Percentiles rank a stretch among this genome's conserved stretches.
Conservation (phyloP, 169 alveolate species). For the Cryptosporidium baileyi region DNA sequence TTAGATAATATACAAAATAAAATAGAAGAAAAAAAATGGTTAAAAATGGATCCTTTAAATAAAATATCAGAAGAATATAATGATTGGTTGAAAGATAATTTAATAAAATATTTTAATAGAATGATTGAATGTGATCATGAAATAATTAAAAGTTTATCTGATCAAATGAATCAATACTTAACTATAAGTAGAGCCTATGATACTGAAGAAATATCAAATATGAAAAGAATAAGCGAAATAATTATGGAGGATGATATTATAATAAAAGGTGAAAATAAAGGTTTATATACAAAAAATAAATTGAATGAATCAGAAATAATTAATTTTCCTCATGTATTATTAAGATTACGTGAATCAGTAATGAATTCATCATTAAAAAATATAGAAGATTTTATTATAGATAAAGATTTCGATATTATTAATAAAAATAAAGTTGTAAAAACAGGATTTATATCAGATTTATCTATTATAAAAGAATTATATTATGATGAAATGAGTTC, state of each 20-base stretch:
- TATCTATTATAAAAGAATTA: neutral
- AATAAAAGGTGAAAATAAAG: neutral
- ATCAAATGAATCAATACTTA: constrained; percentile 51
- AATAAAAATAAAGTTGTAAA: neutral
- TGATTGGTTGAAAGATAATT: constrained; percentile 8
- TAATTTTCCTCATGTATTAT: constrained; percentile 10
- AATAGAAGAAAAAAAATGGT: neutral
- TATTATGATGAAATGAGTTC: neutral
- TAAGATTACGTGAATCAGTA: constrained; percentile 24
- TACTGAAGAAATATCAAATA: neutral
- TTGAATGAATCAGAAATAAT: constrained; percentile 11
- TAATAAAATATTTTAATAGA: neutral
- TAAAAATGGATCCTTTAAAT: constrained; percentile 42
- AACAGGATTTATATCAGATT: neutral
- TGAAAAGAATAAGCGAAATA: constrained; percentile 43
- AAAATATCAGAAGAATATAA: neutral
- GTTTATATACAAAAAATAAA: neutral
- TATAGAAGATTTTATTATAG: neutral
- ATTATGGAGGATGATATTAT: constrained; percentile 2
- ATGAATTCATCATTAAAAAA: neutral
- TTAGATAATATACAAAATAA: neutral
- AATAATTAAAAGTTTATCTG: neutral
- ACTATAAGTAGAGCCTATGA: constrained; percentile 13
- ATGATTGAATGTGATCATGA: constrained; percentile 37
- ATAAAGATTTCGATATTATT: neutral